Evolutionary conservation across 1,139 yeast genomes (phyloP).

Genomic region (Geotrichum aggregatum): DNA sequence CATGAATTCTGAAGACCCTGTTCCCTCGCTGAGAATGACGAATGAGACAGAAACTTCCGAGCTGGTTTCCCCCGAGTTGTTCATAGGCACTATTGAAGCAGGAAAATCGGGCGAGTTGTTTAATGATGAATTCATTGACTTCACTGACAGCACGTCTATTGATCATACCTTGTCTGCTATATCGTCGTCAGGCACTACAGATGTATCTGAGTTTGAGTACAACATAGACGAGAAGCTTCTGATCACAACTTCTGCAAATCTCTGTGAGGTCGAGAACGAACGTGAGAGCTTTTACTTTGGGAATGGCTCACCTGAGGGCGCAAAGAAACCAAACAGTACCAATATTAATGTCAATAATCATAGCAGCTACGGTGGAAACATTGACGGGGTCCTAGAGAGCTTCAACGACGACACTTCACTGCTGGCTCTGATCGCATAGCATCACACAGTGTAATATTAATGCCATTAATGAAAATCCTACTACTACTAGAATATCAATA

Average conservation of each 20-base stretch:
- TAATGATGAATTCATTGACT: slow-evolving; percentile 14
- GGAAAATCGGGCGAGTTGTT: neutral
- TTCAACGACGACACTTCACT: slow-evolving; percentile 7
- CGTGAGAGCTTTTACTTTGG: neutral
- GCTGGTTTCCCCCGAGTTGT: neutral
- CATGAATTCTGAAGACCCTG: neutral
- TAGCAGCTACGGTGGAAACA: neutral
- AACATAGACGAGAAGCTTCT: neutral
- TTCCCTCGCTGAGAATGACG: neutral
- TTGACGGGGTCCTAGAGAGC: slow-evolving; percentile 1
- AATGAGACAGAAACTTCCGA: neutral
- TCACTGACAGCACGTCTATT: slow-evolving; percentile 2
- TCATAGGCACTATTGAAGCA: slow-evolving; percentile 1
- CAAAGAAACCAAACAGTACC: too few species aligned
- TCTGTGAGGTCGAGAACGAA: slow-evolving; percentile 4
- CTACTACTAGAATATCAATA: too few species aligned
- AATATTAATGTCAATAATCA: neutral
- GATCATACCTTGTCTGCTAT: neutral
- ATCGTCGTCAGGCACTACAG: slow-evolving; percentile 1
- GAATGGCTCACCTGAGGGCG: neutral
- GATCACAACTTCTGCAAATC: slow-evolving; percentile 5
- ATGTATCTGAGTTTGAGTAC: neutral
- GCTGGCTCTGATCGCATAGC: slow-evolving; percentile 12
- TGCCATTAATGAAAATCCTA: too few species aligned
- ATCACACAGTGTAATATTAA: neutral